Conservation (phyloP, 169 alveolate genomes). For the Plasmodium berghei region DNA sequence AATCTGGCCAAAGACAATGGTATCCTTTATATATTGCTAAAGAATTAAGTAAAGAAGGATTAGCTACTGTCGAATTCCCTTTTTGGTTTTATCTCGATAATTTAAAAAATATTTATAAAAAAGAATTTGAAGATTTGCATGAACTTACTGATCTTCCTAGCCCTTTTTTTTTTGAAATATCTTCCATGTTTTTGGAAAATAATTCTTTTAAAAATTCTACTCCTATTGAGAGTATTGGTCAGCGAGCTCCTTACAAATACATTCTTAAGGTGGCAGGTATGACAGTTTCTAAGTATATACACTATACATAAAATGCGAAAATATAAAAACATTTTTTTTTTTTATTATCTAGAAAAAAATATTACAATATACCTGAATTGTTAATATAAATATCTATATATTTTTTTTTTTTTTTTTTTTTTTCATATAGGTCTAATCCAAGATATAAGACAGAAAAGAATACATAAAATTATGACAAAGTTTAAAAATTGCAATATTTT, state of each 20-base stretch:
- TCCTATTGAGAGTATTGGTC: constrained; percentile 73
- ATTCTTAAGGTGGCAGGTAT: constrained; percentile 73
- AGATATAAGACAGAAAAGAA: constrained; percentile 70
- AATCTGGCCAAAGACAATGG: constrained; percentile 87
- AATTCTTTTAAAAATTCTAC: constrained; percentile 69
- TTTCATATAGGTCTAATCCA: constrained; percentile 44
- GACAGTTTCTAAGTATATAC: background rate
- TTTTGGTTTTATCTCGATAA: constrained; percentile 77
- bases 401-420: background rate
- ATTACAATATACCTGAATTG: background rate
- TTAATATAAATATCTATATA: background rate
- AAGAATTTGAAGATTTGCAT: constrained; percentile 59
- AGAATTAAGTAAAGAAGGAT: constrained; percentile 82
- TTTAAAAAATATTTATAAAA: constrained; percentile 69
- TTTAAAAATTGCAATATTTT: constrained; percentile 46
- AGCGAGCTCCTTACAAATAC: constrained; percentile 64
- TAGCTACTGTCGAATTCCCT: constrained; percentile 83
- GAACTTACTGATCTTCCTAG: constrained; percentile 72
- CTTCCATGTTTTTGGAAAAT: constrained; percentile 66
- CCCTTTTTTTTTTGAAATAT: constrained; percentile 70
- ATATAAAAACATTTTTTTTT: background rate
- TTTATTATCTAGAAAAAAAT: background rate
- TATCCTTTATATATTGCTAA: constrained; percentile 84
- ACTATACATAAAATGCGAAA: background rate
- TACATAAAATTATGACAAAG: constrained; percentile 66